Evolutionary conservation across 352 stramenopile genomes (phyloP).

Genomic region (Pythium phragmitis): DNA sequence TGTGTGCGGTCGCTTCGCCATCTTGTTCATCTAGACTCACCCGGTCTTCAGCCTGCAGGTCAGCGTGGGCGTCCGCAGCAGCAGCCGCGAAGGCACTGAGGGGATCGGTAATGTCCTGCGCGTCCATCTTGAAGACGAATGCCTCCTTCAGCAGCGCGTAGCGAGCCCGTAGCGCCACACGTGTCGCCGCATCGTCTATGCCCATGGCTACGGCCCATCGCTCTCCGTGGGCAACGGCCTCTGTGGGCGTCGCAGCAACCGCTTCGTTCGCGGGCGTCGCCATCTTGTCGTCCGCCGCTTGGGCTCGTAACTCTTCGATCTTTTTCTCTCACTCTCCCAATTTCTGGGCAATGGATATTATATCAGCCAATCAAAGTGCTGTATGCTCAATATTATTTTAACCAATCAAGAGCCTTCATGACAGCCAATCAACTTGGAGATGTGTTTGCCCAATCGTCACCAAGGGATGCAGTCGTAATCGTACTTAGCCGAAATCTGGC

Average conservation of each 20-base stretch:
- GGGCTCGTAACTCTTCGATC: conserved; percentile 23
- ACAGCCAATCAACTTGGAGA: not conserved
- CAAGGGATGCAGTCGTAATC: not conserved
- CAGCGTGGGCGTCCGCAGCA: not conserved
- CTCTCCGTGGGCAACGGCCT: conserved; percentile 24
- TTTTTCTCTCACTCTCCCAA: conserved; percentile 8
- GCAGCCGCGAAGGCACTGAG: conserved; percentile 36
- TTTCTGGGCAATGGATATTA: not conserved
- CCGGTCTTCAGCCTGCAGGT: not conserved
- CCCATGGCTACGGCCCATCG: conserved; percentile 34
- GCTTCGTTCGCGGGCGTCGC: conserved; percentile 1
- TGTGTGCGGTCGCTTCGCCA: not conserved
- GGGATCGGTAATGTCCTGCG: conserved; percentile 43
- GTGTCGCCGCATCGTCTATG: conserved; percentile 21
- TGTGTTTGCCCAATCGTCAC: conserved; percentile 27
- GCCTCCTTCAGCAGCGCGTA: conserved; percentile 59
- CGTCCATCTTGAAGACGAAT: conserved; percentile 69
- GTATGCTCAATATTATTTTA: not conserved
- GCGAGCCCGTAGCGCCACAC: conserved; percentile 34
- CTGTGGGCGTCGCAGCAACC: not conserved
- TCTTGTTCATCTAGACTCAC: conserved; percentile 26
- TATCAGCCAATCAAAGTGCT: conserved; percentile 12
- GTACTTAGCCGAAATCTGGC: conserved; percentile 13
- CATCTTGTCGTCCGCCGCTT: conserved; percentile 1
- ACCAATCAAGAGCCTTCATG: conserved; percentile 8